These are phyloP conservation scores for Fusarium napiforme DNA, from an alignment of 2,329 filamentous ascomycete genomes.

Conservation along the genomic window DNA sequence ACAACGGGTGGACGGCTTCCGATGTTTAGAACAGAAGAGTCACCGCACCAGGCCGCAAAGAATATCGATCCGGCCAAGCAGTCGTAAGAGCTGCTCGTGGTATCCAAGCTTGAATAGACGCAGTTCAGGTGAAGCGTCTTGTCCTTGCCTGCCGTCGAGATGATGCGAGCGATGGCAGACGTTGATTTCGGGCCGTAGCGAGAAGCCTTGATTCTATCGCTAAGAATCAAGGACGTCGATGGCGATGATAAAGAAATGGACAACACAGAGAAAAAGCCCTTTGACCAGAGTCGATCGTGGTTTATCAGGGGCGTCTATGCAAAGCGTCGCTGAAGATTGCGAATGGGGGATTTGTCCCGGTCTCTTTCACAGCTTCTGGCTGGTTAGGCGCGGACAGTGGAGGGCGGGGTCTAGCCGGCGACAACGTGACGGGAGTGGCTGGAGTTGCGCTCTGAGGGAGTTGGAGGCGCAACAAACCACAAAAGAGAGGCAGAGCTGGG, in stretches of 20 bases:
- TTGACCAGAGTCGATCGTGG: slow-evolving; percentile 16
- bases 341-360: slow-evolving; percentile 18
- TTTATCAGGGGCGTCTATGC: slow-evolving; percentile 25
- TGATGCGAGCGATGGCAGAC: background rate
- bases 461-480: slow-evolving; percentile 25
- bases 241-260: slow-evolving; percentile 19
- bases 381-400: slow-evolving; percentile 44
- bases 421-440: slow-evolving; percentile 48
- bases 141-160: slow-evolving; percentile 17
- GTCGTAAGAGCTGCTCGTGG: slow-evolving; percentile 23
- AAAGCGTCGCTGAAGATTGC: slow-evolving; percentile 35
- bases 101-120: slow-evolving; percentile 13
- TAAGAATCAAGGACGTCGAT: background rate
- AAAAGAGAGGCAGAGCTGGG: slow-evolving; percentile 17
- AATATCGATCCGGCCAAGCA: slow-evolving; percentile 3
- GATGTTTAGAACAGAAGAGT: background rate
- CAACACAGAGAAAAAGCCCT: background rate
- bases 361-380: slow-evolving; percentile 42
- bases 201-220: slow-evolving; percentile 4
- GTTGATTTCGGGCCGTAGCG: slow-evolving; percentile 17
- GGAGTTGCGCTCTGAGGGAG: slow-evolving; percentile 34
- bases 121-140: slow-evolving; percentile 4
- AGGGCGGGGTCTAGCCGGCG: slow-evolving; percentile 43
- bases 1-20: slow-evolving; percentile 8
- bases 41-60: slow-evolving; percentile 8